These are phyloP conservation scores for Penicillium lividum DNA, from an alignment of 495 filamentous ascomycete species.

Conservation along the genomic window DNA sequence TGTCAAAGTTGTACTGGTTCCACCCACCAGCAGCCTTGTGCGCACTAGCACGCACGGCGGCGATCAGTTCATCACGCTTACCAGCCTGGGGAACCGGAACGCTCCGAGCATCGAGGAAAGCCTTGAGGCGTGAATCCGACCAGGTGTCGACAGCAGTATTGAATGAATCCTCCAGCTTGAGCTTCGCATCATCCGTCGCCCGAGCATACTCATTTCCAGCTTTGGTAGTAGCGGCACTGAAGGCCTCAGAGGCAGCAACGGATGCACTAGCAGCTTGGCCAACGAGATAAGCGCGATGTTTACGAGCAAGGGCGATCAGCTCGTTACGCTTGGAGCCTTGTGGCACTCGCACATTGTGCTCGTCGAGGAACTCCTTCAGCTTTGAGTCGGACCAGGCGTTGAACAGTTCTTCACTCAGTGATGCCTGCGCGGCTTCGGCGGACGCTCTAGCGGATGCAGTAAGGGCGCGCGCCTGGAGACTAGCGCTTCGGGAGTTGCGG, in stretches of 20 bases:
- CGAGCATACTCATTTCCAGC: constrained; percentile 76
- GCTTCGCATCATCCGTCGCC: constrained; percentile 68
- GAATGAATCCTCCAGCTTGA: constrained; percentile 69
- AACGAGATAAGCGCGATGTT: constrained; percentile 75
- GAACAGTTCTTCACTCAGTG: constrained; percentile 78
- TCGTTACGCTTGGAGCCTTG: constrained; percentile 91
- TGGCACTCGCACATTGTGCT: constrained; percentile 76
- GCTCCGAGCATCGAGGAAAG: constrained; percentile 56
- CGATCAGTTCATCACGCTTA: constrained; percentile 78
- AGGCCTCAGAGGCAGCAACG: constrained; percentile 54
- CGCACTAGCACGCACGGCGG: constrained; percentile 67
- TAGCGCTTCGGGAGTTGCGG: constrained; percentile 82
- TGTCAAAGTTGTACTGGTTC: constrained; percentile 83
- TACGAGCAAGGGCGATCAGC: constrained; percentile 84
- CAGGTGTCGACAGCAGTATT: constrained; percentile 61
- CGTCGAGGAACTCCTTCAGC: constrained; percentile 77
- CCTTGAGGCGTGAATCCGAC: constrained; percentile 78
- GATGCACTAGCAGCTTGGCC: constrained; percentile 60
- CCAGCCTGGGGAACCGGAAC: constrained; percentile 72
- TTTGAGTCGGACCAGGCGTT: constrained; percentile 84
- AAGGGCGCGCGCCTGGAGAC: constrained; percentile 61
- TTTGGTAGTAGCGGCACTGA: constrained; percentile 79
- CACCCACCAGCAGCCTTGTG: constrained; percentile 73
- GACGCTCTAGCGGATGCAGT: constrained; percentile 62
- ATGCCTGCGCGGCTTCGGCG: constrained; percentile 66